A percentile compares a stretch with the other conserved stretches of the same genome.
Conservation (phyloP, 352 stramenopile species). For the Phytophthora citrophthora region DNA sequence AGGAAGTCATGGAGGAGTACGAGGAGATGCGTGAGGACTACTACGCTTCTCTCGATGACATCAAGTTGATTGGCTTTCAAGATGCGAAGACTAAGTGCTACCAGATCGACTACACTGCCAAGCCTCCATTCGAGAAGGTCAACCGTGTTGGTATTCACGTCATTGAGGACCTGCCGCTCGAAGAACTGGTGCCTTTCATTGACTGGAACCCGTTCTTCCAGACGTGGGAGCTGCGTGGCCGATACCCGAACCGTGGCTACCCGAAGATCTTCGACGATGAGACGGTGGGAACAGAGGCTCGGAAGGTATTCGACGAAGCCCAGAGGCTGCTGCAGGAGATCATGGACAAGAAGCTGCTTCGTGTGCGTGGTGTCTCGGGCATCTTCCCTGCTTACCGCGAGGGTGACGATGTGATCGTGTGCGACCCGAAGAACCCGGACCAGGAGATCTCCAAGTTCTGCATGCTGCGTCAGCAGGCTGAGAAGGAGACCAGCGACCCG, state of each 20-base stretch:
- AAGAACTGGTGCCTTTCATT: conserved; percentile 95
- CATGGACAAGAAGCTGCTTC: conserved; percentile 92
- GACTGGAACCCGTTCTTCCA: conserved; percentile 99
- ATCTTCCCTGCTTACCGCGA: conserved; percentile 95
- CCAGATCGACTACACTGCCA: conserved; percentile 92
- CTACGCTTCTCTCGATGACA: conserved; percentile 77
- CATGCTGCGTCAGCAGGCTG: conserved; percentile 97
- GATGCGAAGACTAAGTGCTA: conserved; percentile 72
- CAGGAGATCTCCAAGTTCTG: conserved; percentile 92
- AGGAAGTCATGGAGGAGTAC: conserved; percentile 95
- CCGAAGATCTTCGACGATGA: conserved; percentile 99
- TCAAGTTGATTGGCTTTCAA: conserved; percentile 66
- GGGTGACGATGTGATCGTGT: conserved; percentile 96
- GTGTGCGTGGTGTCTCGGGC: conserved; percentile 92
- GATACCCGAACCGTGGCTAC: conserved; percentile 98
- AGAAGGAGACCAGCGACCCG: conserved; percentile 96
- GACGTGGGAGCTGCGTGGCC: conserved; percentile 96
- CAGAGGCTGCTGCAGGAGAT: conserved; percentile 95
- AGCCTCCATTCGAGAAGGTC: conserved; percentile 83
- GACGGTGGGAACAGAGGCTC: conserved; percentile 93
- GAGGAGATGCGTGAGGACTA: conserved; percentile 92
- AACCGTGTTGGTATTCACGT: conserved; percentile 89
- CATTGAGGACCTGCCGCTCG: conserved; percentile 86
- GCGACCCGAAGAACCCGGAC: conserved; percentile 81
- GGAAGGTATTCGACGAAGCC: conserved; percentile 97